Evolutionary conservation across 305 asterid species (phyloP), one percentile per base, ranked within the genome.

Genomic region (Caryopteris hybrid): DNA sequence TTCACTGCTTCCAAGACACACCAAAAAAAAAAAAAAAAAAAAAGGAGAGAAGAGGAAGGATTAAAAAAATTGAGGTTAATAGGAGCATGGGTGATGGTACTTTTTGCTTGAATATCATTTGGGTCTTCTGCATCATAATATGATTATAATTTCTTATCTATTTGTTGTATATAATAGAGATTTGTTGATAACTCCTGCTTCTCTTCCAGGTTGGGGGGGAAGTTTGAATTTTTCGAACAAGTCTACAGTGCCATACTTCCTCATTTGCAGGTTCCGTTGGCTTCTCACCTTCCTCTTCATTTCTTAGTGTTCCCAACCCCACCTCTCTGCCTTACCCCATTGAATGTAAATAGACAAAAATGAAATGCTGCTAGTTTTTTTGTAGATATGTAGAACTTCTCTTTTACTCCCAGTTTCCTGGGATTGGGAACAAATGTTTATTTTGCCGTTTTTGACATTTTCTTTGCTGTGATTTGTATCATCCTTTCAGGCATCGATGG

Each of bases 241-340:
- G 85, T 87, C 58, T 81, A 80, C 79, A 57, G 72, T 61, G 59
- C 31, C 79, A 36, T 87, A 63, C 83, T 90, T 73, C 94, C 96
- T 76, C 85, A 78, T 70, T 78, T 93, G 78, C 99, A 93, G 99
- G 99, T 91, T 80, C 64, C 36, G 46, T 31, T 25, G 20, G 64
- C 74, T 72, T 45, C 55, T 79, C 71, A 21, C 53, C 53, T 42
- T 47, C 55, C 10, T 23, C 55, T 59, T 25, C 31, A 25, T 25
- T 25, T 25, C 31, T 25, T 2, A 25, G 2, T 2, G 2, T 25
- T 25, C n/a, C n/a, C n/a, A n/a, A n/a, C n/a, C n/a, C n/a, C n/a
- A n/a, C n/a, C n/a, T n/a, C n/a, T n/a, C n/a, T n/a, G n/a, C n/a
- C n/a, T n/a, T n/a, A n/a, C n/a, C n/a, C n/a, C n/a, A n/a, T n/a